Evolutionary conservation across 768 basidiomycete genomes (phyloP), one percentile per base, ranked within the genome.

Genomic region (Boletus rufocinnamomeus): DNA sequence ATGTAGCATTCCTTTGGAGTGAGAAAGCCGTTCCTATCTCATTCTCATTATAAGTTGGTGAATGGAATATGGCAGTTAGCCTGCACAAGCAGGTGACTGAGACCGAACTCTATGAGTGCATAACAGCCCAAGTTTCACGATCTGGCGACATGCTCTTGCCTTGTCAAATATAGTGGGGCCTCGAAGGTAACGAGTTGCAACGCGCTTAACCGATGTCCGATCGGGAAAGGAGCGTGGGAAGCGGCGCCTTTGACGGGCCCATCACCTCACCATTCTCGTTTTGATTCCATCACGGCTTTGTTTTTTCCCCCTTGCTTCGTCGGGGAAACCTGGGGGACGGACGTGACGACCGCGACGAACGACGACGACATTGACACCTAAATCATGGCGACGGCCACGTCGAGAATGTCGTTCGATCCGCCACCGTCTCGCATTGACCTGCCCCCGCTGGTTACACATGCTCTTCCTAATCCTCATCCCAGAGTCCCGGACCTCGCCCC

Each of bases 141-240:
- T 27, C 10, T 44, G 27, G n/a, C 47, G 50, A 51, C 52, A 48
- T 21, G n/a, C 35, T 55, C 28, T 25, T 14, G 25, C 38, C 47
- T 50, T 64, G 62, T 64, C 65, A 47, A 43, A 47, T 8, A 16
- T 17, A 27, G 25, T 17, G 8, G 8, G 23, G 23, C 37, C 35
- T 41, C n/a, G 2, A n/a, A n/a, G 21, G 40, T 40, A 27, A 37
- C 16, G 23, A 37, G 27, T 62, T 30, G 61, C 56, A 50, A 65
- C 53, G 52, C 41, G 52, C 46, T 58, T 67, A 64, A 54, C 54
- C 57, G 61, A 66, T 21, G 41, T 44, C 30, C 21, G n/a, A n/a
- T 64, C 63, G 58, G 61, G 56, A 59, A 59, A 44, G 44, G 38
- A 66, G 52, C 69, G 68, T 69, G 68, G 55, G 68, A 69, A 66